Evolutionary conservation across 2,329 filamentous ascomycete genomes (phyloP).

Genomic region (Talaromyces sp.): DNA sequence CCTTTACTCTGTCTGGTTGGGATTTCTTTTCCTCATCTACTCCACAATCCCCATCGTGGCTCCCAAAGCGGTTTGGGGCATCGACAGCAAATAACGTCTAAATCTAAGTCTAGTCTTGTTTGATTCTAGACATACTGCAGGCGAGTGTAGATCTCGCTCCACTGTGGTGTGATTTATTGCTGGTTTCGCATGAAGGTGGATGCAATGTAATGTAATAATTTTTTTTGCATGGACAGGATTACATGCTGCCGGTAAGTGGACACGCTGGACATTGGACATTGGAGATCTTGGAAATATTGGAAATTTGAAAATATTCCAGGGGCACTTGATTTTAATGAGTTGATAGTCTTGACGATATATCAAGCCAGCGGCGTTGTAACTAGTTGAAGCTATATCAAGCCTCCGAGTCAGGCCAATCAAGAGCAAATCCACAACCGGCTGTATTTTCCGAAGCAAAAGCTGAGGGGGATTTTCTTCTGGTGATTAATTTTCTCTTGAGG

Average conservation of each 20-base stretch:
- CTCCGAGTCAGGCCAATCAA: not conserved
- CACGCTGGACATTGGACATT: not conserved
- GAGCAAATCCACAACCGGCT: not conserved
- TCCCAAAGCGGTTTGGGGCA: not conserved
- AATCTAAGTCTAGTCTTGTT: not conserved
- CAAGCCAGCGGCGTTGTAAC: not conserved
- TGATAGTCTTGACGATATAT: not conserved
- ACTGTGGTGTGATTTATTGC: not conserved
- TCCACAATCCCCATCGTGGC: not conserved
- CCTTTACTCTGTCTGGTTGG: not conserved
- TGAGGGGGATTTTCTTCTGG: not conserved
- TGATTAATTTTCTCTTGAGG: not conserved
- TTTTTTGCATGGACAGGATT: not conserved
- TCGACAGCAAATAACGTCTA: not conserved
- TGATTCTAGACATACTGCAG: not conserved
- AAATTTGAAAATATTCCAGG: not conserved
- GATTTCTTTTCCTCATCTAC: not conserved
- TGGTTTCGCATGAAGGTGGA: not conserved
- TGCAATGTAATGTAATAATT: not conserved
- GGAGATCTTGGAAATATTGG: not conserved
- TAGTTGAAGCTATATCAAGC: not conserved
- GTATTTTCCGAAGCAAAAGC: not conserved
- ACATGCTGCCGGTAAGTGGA: not conserved
- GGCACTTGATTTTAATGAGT: not conserved
- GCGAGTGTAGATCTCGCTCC: not conserved